phyloP scores from a whole-genome alignment of 108 stramenopile species.

The Poteriospumella lacustris region DNA sequence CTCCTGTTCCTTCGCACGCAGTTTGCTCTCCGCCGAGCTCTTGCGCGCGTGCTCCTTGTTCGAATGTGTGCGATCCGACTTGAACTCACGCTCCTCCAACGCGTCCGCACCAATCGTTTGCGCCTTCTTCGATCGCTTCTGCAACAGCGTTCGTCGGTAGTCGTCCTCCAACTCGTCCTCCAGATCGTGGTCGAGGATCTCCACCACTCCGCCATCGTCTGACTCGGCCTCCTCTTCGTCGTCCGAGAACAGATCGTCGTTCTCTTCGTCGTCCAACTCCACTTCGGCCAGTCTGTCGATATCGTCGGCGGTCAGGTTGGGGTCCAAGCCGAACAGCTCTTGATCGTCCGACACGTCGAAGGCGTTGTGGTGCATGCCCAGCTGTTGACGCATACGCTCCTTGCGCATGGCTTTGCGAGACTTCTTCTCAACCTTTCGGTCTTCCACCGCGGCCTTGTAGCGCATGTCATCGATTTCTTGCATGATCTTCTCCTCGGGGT shows the following conservation, averaged over 20 bases:
- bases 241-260: constrained; percentile 50
- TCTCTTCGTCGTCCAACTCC: constrained; percentile 47
- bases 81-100: too few relatives aligned
- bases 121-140: background rate
- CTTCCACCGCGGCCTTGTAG: constrained; percentile 65
- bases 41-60: too few relatives aligned
- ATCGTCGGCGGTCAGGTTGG: constrained; percentile 25
- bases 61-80: too few relatives aligned
- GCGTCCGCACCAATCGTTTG: too few relatives aligned
- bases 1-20: background rate
- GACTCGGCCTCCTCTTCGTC: too few relatives aligned
- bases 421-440: constrained; percentile 65
- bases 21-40: background rate
- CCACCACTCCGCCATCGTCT: constrained; percentile 29
- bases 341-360: constrained; percentile 27
- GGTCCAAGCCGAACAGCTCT: background rate
- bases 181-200: constrained; percentile 15
- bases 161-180: constrained; percentile 22
- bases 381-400: background rate
- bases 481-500: constrained; percentile 60
- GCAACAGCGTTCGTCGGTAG: background rate
- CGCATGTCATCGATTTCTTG: constrained; percentile 74
- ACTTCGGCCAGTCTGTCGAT: constrained; percentile 35
- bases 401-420: constrained; percentile 1
- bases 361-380: constrained; percentile 11